Evolutionary conservation across 2,329 filamentous ascomycete genomes (phyloP), one percentile per base, ranked within the genome.

Genomic region (Xylaria polymorpha): DNA sequence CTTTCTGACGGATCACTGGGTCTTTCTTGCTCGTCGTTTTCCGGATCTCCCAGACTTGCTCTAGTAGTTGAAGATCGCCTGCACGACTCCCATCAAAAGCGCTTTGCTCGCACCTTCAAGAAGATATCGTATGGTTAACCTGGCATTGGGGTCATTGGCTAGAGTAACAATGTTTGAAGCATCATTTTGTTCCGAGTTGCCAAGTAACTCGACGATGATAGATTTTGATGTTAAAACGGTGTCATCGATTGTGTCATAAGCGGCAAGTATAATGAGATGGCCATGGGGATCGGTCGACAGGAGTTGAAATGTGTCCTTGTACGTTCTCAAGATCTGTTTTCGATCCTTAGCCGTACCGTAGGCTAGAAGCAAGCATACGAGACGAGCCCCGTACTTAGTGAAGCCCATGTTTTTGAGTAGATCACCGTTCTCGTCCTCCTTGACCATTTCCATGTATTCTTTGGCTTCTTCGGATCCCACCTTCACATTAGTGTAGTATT

Each of bases 331-430:
- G 66, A 99, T 90, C 68, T 92, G 86, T 81, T 97, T 97, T 75
- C 96, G 90, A 81, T 98, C 95, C 83, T 99, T 99, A 72, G 96
- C 94, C 62, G 86, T 90, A 66, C 94, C 94, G 77, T 97, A 87
- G 10, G 96, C 94, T 46, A 99, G 84, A 48, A 93, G 87, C 51
- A 97, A 85, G 77, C 90, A 95, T 65, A 94, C 91, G 14, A 99
- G 85, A 43, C 92, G 88, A 55, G 94, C 90, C 6, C 96, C 96
- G 9, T 93, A 94, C 79, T 91, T 92, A 51, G 96, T 99, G 81
- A 99, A 99, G 7, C 94, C 94, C 83, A 99, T 88, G 80, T 98
- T 98, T 85, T 97, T 97, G 72, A 96, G 86, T 71, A 98, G 82
- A 79, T 98, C 94, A 57, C 94, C 94, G 67, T 92, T 91, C 77